Percentiles rank a stretch among this genome's conserved stretches.
Evolutionary conservation across 2,329 filamentous ascomycete species (phyloP).

Genomic region (Colletotrichum zoysiae): DNA sequence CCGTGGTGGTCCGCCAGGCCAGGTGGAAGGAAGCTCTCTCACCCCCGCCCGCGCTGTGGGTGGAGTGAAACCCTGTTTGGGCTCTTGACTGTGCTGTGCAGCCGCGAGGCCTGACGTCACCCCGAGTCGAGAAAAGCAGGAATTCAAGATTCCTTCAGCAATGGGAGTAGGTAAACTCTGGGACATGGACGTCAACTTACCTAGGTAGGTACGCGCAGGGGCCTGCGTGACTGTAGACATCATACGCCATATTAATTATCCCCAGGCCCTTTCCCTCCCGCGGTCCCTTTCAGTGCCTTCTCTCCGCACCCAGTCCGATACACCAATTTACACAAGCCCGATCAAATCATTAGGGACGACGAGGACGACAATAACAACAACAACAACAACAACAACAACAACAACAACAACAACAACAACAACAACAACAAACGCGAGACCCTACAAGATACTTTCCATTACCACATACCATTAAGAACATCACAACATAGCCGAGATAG

Average conservation of each 20-base stretch:
- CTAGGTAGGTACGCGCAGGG: no score
- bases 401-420: background rate
- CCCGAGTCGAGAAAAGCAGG: constrained; percentile 26
- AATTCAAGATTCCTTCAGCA: constrained; percentile 33
- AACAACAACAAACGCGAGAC: background rate
- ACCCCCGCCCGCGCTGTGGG: background rate
- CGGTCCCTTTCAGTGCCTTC: constrained; percentile 4
- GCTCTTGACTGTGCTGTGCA: background rate
- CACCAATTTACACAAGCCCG: background rate
- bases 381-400: no score
- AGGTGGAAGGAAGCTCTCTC: background rate
- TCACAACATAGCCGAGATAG: background rate
- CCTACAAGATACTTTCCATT: background rate
- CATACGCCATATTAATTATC: constrained; percentile 24
- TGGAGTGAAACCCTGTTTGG: constrained; percentile 27
- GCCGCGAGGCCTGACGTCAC: constrained; percentile 36
- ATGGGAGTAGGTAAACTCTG: constrained; percentile 15
- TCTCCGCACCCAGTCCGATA: background rate
- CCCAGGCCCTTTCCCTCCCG: background rate
- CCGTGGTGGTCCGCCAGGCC: background rate
- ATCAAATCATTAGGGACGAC: background rate
- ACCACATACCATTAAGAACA: background rate
- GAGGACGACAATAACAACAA: background rate
- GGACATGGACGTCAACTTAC: constrained; percentile 36
- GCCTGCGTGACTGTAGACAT: constrained; percentile 38